Percentiles rank a stretch among this genome's conserved stretches.
Conservation (phyloP, 2,329 filamentous ascomycete species). For the Arthroderma uncinatum region DNA sequence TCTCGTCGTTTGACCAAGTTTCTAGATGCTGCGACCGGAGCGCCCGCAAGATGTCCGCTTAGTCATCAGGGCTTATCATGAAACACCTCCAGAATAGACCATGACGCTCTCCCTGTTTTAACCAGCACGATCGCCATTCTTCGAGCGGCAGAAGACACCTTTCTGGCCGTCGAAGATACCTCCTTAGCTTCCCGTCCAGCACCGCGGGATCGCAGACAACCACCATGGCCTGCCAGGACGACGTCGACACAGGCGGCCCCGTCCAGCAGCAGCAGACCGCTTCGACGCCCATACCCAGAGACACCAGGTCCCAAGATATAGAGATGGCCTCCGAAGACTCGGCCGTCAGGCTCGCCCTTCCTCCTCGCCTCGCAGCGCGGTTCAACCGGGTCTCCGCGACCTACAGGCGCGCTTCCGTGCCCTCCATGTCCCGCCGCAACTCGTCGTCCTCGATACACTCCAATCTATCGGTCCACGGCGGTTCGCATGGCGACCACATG, state of each 20-base stretch:
- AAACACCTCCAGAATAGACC: too few species aligned
- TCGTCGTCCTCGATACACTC: constrained; percentile 54
- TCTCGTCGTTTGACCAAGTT: too few species aligned
- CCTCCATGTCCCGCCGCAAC: constrained; percentile 51
- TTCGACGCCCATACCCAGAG: not conserved
- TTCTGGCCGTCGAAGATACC: too few species aligned
- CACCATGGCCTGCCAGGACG: not conserved
- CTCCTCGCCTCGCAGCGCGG: constrained; percentile 52
- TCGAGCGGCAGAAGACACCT: too few species aligned
- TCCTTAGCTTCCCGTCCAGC: too few species aligned
- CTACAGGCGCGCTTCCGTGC: constrained; percentile 48
- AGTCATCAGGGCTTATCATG: too few species aligned
- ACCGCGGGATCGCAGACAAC: too few species aligned
- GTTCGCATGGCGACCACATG: constrained; percentile 42
- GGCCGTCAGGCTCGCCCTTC: constrained; percentile 39
- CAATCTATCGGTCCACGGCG: constrained; percentile 41
- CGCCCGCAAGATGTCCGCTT: too few species aligned
- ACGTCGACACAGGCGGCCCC: not conserved
- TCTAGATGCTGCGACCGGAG: too few species aligned
- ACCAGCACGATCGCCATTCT: too few species aligned
- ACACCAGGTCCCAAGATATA: constrained; percentile 23
- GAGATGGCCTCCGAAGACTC: constrained; percentile 34
- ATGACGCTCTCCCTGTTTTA: too few species aligned
- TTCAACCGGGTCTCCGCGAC: constrained; percentile 46
- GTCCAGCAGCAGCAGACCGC: not conserved